A percentile compares a stretch with the other conserved stretches of the same genome.
phyloP scores from a whole-genome alignment of 352 stramenopile species.

The Phytophthora quininea region DNA sequence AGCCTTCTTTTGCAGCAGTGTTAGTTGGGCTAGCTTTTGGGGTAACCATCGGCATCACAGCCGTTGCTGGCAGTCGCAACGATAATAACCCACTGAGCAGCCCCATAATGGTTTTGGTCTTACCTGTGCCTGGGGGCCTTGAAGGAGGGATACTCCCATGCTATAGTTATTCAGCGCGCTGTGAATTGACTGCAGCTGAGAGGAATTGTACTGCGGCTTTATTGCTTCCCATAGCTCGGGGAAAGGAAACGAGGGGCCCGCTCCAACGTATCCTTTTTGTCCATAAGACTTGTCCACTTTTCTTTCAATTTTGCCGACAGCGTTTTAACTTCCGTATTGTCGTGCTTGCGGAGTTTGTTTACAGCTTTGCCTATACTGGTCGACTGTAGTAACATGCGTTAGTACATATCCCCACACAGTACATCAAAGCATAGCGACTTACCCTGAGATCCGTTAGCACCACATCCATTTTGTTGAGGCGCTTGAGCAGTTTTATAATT shows the following conservation, averaged over 20 bases:
- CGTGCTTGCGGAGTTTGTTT: constrained; percentile 88
- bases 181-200: constrained; percentile 87
- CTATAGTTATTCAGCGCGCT: constrained; percentile 90
- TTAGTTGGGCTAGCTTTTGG: constrained; percentile 22
- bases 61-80: constrained; percentile 56
- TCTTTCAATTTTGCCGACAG: constrained; percentile 64
- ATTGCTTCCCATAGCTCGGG: constrained; percentile 75
- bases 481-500: constrained; percentile 69
- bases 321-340: constrained; percentile 52
- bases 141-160: constrained; percentile 87
- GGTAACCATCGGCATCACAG: constrained; percentile 41
- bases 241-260: constrained; percentile 65
- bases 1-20: constrained; percentile 31
- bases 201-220: constrained; percentile 83
- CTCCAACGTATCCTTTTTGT: constrained; percentile 65
- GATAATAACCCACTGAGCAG: constrained; percentile 79
- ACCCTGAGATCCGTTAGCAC: constrained; percentile 81
- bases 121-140: constrained; percentile 96
- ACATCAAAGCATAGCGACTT: constrained; percentile 8
- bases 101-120: constrained; percentile 93
- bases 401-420: constrained; percentile 5
- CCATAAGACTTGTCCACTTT: constrained; percentile 84
- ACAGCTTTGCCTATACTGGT: constrained; percentile 88
- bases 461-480: constrained; percentile 73
- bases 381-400: constrained; percentile 39